A percentile compares a stretch with the other conserved stretches of the same genome.
phyloP scores from a whole-genome alignment of 352 stramenopile genomes.

The Elongisporangium anandrum region DNA sequence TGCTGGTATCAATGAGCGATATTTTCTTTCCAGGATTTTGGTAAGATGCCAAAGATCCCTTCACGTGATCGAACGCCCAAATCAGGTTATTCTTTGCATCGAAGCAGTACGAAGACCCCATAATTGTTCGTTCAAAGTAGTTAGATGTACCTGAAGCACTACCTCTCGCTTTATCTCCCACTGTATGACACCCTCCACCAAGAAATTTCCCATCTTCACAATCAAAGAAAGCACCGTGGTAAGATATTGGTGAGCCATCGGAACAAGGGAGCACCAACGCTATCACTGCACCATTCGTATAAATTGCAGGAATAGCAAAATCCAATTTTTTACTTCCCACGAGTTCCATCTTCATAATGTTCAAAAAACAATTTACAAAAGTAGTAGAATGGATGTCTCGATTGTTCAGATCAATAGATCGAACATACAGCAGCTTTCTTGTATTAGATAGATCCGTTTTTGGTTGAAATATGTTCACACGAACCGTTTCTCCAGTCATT shows the following conservation, averaged over 20 bases:
- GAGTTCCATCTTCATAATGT: slow-evolving; percentile 23
- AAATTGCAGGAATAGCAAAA: slow-evolving; percentile 23
- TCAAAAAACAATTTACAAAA: slow-evolving; percentile 31
- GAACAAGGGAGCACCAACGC: slow-evolving; percentile 23
- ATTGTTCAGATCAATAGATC: neutral
- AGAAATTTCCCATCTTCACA: slow-evolving; percentile 27
- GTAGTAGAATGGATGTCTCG: slow-evolving; percentile 20
- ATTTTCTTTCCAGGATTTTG: slow-evolving; percentile 41
- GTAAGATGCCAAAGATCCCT: slow-evolving; percentile 26
- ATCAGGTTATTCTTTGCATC: slow-evolving; percentile 44
- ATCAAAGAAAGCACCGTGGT: slow-evolving; percentile 46
- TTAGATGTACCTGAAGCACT: slow-evolving; percentile 4
- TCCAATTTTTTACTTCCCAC: slow-evolving; percentile 13
- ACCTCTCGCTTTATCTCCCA: neutral
- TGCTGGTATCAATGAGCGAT: slow-evolving; percentile 25
- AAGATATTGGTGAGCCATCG: slow-evolving; percentile 7
- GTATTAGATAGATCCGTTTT: neutral
- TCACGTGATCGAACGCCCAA: slow-evolving; percentile 28
- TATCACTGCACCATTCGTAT: slow-evolving; percentile 32
- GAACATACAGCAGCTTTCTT: neutral
- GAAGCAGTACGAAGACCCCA: slow-evolving; percentile 35
- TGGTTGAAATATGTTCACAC: neutral
- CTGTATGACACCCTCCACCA: neutral
- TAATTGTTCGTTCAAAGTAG: slow-evolving; percentile 21
- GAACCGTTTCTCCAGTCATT: neutral